Evolutionary conservation across 495 filamentous ascomycete species (phyloP), one percentile per base, ranked within the genome.

Genomic region (Aspergillus haitiensis): DNA sequence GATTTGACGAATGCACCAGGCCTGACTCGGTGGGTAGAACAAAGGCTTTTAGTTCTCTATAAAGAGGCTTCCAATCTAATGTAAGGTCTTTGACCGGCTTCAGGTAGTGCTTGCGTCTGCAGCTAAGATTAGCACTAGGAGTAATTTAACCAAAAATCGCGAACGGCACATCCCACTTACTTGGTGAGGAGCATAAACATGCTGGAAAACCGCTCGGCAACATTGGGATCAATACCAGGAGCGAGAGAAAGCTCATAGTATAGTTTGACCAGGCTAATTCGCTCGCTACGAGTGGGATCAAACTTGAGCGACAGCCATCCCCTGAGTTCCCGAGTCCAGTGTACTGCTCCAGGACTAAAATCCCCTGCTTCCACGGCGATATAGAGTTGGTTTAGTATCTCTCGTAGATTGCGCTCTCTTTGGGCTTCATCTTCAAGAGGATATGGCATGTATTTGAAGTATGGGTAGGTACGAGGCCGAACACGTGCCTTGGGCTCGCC

Each of bases 221-320:
- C 88, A 61, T 77, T 78, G 48, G 81, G 80, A 67, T 98, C 95
- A 52, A 99, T 78, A 5, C 95, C 94, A 1, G 93, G 93, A 34
- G 94, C 92, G 47, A 99, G 82, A 6, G 91, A 82, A 35, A 99
- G 86, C 77, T 97, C 92, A 76, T 95, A 99, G 73, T 97, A 99
- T 16, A 99, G 78, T 68, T 84, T 90, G 15, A 92, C 88, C 21
- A 99, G 86, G 70, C 85, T 90, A 57, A 92, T 84, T 51, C 94
- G 82, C 46, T 93, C 86, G 60, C 85, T 86, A 55, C 87, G 82
- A 46, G 92, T 90, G 58, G 94, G 89, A 75, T 98, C 95, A 69
- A 97, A 99, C 76, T 99, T 99, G 68, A 98, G 83, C 8, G 87
- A 87, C 27, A 99, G 80, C 95, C 94, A 99, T 75, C 89, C 92